phyloP scores from a whole-genome alignment of 305 asterid species.

The Fraxinus baroniana region DNA sequence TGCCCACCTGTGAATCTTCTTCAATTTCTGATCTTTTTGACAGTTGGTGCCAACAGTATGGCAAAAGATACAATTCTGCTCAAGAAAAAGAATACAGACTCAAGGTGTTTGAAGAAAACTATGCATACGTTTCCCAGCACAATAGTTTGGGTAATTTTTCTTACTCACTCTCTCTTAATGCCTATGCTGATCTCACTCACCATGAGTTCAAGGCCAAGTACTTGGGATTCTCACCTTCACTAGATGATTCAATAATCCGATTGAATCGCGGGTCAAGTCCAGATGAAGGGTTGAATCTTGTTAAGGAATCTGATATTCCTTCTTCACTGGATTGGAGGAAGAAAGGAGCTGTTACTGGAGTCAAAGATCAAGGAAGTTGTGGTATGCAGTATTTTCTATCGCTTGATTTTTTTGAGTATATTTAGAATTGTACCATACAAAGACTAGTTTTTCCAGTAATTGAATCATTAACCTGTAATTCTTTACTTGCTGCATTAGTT shows the following conservation, averaged over 20 bases:
- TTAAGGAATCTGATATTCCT: slow-evolving; percentile 45
- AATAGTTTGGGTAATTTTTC: slow-evolving; percentile 51
- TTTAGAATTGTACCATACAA: background rate
- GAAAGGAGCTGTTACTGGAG: slow-evolving; percentile 72
- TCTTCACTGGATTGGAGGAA: slow-evolving; percentile 78
- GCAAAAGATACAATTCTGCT: slow-evolving; percentile 56
- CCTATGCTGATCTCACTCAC: slow-evolving; percentile 82
- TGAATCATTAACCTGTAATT: slow-evolving; percentile 3
- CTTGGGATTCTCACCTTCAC: slow-evolving; percentile 66
- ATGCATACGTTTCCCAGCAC: slow-evolving; percentile 48
- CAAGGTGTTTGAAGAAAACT: slow-evolving; percentile 60
- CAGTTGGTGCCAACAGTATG: slow-evolving; percentile 63
- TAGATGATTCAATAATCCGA: slow-evolving; percentile 44
- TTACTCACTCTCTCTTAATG: slow-evolving; percentile 69
- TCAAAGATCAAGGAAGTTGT: slow-evolving; percentile 90
- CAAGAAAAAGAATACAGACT: slow-evolving; percentile 61
- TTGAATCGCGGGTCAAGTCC: slow-evolving; percentile 42
- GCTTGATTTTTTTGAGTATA: background rate
- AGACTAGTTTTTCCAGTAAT: background rate
- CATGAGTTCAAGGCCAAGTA: slow-evolving; percentile 67
- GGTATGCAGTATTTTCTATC: slow-evolving; percentile 44
- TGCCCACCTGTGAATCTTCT: slow-evolving; percentile 44
- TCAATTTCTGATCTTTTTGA: slow-evolving; percentile 60
- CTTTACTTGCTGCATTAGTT: background rate
- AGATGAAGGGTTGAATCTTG: slow-evolving; percentile 26